phyloP scores from a whole-genome alignment of 1,139 yeast species.

The Protomyces inouyei region DNA sequence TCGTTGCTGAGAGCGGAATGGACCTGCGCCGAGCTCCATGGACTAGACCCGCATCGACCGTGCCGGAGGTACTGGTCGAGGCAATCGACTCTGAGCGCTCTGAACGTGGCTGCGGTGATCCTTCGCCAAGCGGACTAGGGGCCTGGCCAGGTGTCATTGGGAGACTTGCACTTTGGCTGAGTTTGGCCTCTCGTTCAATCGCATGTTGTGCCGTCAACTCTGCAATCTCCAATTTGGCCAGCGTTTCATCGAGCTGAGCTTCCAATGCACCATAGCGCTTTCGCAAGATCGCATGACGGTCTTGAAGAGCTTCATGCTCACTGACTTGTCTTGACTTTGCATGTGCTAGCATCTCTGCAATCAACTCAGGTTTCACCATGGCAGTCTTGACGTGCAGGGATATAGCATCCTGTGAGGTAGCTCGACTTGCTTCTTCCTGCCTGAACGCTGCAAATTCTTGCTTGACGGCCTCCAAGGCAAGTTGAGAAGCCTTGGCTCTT shows the following conservation, averaged over 20 bases:
- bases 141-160: background rate
- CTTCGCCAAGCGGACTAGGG: background rate
- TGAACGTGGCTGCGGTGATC: background rate
- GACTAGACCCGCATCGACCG: background rate
- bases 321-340: background rate
- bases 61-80: background rate
- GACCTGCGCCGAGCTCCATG: background rate
- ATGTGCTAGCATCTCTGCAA: background rate
- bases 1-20: background rate
- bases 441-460: background rate
- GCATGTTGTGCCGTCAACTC: background rate
- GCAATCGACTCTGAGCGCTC: background rate
- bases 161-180: background rate
- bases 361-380: background rate
- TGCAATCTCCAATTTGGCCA: background rate
- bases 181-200: background rate
- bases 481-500: background rate
- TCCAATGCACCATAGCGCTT: background rate
- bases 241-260: background rate
- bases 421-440: background rate
- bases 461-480: conserved; percentile 8
- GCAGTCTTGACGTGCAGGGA: background rate
- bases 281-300: background rate
- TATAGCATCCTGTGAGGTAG: background rate
- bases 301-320: background rate